A percentile compares a stretch with the other conserved stretches of the same genome.
Conservation (phyloP, 2,329 filamentous ascomycete species). For the Fusarium secorum region DNA sequence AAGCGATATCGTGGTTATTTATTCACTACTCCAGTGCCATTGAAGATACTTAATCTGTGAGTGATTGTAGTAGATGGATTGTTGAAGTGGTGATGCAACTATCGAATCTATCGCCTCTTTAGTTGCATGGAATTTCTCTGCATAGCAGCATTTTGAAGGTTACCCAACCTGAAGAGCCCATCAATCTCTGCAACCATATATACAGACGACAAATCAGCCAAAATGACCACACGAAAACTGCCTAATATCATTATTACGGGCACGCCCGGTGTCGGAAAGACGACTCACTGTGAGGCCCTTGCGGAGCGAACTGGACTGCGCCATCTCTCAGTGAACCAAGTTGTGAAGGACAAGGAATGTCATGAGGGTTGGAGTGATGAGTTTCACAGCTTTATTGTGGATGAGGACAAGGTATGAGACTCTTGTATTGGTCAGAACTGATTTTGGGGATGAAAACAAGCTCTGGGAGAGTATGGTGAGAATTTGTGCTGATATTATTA, state of each 20-base stretch:
- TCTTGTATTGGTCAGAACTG: rapidly evolving
- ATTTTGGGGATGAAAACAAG: not conserved
- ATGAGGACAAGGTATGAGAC: slow-evolving; percentile 84
- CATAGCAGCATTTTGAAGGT: slow-evolving; percentile 12
- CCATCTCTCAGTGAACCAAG: slow-evolving; percentile 87
- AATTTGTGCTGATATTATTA: slow-evolving; percentile 8
- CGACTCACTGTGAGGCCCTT: slow-evolving; percentile 85
- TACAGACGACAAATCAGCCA: not conserved
- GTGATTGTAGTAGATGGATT: not conserved
- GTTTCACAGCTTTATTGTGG: slow-evolving; percentile 88
- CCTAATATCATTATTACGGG: slow-evolving; percentile 97
- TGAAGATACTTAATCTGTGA: not conserved
- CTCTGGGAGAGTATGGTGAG: not conserved
- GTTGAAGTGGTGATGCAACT: slow-evolving; percentile 14
- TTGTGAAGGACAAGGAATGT: slow-evolving; percentile 88
- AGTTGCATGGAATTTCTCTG: slow-evolving; percentile 21
- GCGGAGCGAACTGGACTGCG: slow-evolving; percentile 78
- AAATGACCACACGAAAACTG: slow-evolving; percentile 54
- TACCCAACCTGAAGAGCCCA: slow-evolving; percentile 8
- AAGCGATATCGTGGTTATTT: slow-evolving; percentile 35
- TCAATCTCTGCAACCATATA: slow-evolving; percentile 37
- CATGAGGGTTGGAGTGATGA: slow-evolving; percentile 90
- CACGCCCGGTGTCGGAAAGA: slow-evolving; percentile 95
- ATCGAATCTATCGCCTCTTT: slow-evolving; percentile 27
- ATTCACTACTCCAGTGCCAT: not conserved